A percentile compares a stretch with the other conserved stretches of the same genome.
Evolutionary conservation across 148 eudicot species (phyloP).

Genomic region (Cornus suecica): DNA sequence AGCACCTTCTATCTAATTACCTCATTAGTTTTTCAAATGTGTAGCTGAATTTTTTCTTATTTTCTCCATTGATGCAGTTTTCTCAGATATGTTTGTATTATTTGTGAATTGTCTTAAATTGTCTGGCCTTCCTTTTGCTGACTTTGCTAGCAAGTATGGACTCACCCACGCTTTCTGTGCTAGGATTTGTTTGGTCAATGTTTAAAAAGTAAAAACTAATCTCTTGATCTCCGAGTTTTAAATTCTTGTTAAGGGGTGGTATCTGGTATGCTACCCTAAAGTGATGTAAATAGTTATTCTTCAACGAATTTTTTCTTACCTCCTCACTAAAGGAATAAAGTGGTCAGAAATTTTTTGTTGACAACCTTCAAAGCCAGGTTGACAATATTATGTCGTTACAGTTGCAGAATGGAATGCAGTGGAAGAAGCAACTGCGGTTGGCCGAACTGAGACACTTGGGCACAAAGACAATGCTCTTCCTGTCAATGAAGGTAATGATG

Average conservation of each 20-base stretch:
- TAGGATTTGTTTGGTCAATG: no score
- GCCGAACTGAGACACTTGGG: constrained; percentile 7
- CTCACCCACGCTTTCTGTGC: no score
- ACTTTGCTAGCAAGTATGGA: no score
- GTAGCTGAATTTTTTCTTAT: neutral
- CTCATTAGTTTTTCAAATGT: neutral
- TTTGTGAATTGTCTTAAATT: neutral
- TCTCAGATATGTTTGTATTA: neutral
- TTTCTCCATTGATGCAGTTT: neutral
- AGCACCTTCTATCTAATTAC: neutral
- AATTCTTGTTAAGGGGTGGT: no score
- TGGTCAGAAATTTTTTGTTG: neutral
- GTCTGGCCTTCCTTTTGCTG: no score
- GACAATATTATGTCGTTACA: neutral
- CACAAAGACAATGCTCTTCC: neutral
- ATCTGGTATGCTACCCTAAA: no score
- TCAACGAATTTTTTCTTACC: no score
- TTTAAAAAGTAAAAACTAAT: no score
- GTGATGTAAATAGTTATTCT: no score
- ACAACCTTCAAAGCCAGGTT: neutral
- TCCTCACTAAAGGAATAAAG: no score
- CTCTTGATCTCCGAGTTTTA: no score
- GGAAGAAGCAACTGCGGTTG: constrained; percentile 15
- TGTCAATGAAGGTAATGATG: constrained; percentile 7
- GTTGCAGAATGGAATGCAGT: constrained; percentile 16